phyloP scores from a whole-genome alignment of 805 yeast species.

The Zygotorulaspora chibaensis region DNA sequence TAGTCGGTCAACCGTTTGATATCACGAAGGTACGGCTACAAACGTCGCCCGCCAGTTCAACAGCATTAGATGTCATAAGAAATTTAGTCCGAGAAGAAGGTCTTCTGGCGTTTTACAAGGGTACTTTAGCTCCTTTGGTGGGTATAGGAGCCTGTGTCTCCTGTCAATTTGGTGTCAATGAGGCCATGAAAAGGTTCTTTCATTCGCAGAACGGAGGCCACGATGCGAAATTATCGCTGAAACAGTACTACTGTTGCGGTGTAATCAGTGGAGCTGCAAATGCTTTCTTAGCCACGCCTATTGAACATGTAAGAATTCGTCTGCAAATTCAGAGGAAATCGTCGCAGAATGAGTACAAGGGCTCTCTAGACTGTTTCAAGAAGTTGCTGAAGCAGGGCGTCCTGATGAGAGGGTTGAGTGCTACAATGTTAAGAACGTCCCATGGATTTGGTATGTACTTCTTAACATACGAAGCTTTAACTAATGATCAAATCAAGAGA shows the following conservation, averaged over 20 bases:
- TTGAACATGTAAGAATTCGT: conserved; percentile 90
- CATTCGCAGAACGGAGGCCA: conserved; percentile 38
- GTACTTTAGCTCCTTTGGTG: conserved; percentile 85
- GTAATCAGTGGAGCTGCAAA: conserved; percentile 91
- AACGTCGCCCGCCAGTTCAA: conserved; percentile 71
- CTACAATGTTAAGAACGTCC: conserved; percentile 80
- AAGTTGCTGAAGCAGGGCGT: conserved; percentile 55
- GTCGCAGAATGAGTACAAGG: conserved; percentile 46
- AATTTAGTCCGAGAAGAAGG: conserved; percentile 78
- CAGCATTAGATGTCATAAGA: conserved; percentile 70
- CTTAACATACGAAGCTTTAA: conserved; percentile 82
- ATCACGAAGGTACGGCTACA: conserved; percentile 91
- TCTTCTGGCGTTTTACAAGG: conserved; percentile 79
- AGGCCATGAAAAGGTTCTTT: conserved; percentile 83
- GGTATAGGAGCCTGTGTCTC: conserved; percentile 99
- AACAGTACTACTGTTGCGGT: conserved; percentile 82
- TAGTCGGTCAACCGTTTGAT: conserved; percentile 95
- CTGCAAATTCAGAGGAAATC: conserved; percentile 63
- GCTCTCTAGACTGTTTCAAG: conserved; percentile 41
- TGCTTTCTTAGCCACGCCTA: conserved; percentile 85
- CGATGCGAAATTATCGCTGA: conserved; percentile 35
- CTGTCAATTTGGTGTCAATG: conserved; percentile 92
- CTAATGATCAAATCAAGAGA: conserved; percentile 46
- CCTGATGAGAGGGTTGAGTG: conserved; percentile 73
- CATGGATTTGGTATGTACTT: conserved; percentile 89